Evolutionary conservation across 2,329 filamentous ascomycete species (phyloP).

Genomic region (Calcarisporium arbuscula): DNA sequence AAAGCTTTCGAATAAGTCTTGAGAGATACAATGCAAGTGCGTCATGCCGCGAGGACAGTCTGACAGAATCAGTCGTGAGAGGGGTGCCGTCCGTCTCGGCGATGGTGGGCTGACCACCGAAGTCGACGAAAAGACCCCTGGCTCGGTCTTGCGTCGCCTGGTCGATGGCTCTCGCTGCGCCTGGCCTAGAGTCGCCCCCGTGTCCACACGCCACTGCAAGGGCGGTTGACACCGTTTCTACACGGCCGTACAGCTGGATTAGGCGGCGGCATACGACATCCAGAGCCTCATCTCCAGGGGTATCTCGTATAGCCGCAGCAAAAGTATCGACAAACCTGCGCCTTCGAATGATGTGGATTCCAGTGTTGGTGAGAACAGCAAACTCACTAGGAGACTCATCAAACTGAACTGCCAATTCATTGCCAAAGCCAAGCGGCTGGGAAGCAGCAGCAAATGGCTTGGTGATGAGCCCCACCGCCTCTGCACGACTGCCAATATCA

Average conservation of each 20-base stretch:
- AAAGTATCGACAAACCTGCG: constrained; percentile 88
- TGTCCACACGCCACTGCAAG: constrained; percentile 93
- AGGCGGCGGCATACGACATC: constrained; percentile 80
- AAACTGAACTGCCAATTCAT: constrained; percentile 94
- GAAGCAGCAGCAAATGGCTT: constrained; percentile 63
- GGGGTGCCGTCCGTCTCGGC: constrained; percentile 69
- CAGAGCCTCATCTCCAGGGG: constrained; percentile 69
- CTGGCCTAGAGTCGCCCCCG: constrained; percentile 66
- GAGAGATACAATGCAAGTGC: constrained; percentile 84
- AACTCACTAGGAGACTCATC: constrained; percentile 77
- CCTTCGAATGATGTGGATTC: constrained; percentile 79
- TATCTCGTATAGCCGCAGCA: constrained; percentile 68
- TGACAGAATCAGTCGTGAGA: constrained; percentile 72
- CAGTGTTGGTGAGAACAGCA: constrained; percentile 84
- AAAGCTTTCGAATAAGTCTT: constrained; percentile 80
- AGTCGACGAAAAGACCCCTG: constrained; percentile 83
- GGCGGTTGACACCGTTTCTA: constrained; percentile 84
- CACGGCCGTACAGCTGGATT: constrained; percentile 76
- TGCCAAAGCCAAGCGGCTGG: constrained; percentile 76
- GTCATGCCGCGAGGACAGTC: constrained; percentile 81
- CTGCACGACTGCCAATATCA: constrained; percentile 63
- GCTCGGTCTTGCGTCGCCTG: constrained; percentile 81
- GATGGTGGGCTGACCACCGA: constrained; percentile 79
- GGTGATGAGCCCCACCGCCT: constrained; percentile 74
- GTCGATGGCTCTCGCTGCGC: constrained; percentile 72